Base-by-base conservation (phyloP, 2,329 filamentous ascomycete species). In the Paraphaeosphaeria minitans region DNA sequence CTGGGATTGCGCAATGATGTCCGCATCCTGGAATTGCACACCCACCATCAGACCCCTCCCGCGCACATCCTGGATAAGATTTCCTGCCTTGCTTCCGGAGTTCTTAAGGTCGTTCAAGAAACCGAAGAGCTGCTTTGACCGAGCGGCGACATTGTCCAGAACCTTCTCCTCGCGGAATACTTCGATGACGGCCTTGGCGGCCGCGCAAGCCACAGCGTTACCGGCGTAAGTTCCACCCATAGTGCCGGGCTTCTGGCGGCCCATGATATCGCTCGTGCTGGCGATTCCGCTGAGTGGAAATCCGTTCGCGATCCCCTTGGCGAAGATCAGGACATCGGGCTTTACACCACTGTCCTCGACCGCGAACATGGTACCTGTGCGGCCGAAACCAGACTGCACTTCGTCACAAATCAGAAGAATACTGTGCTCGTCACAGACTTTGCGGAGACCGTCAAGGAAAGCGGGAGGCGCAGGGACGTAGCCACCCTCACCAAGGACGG, bases 321-420 rank as follows among this genome's bases (percentile, higher is more conserved):
- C 77, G 66, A 81, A 79, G 58, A 80, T 67, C 43, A 80, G 61
- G 29, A 81, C 77, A 49, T 81, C 79, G 2, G 79, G 79, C 19
- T 76, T 68, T 19, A 81, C 77, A 24, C 70, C 73, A 57, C 71
- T 79, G 57, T 80, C 76, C 59, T 81, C 76, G 13, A 79, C 66
- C 6, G 77, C 78, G 57, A 79, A 80, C 74, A 80, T 78, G 43
- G 77, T 75, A 21, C 79, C 79, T 1, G 79, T 81, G 31, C 79
- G 72, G 2, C 78, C 79, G 62, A 78, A 79, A 9, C 79, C 79
- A 31, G 68, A 78, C 54, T 80, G 79, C 1, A 81, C 79, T 56
- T 81, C 79, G 55, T 81, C 79, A 13, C 66, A 65, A 4, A 81
- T 77, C 6, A 81, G 70, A 1, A 81, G 74, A 48, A 80, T 79